These are phyloP conservation scores for Dipteronia sinensis DNA, from an alignment of 345 rosid species.

Conservation along the genomic window DNA sequence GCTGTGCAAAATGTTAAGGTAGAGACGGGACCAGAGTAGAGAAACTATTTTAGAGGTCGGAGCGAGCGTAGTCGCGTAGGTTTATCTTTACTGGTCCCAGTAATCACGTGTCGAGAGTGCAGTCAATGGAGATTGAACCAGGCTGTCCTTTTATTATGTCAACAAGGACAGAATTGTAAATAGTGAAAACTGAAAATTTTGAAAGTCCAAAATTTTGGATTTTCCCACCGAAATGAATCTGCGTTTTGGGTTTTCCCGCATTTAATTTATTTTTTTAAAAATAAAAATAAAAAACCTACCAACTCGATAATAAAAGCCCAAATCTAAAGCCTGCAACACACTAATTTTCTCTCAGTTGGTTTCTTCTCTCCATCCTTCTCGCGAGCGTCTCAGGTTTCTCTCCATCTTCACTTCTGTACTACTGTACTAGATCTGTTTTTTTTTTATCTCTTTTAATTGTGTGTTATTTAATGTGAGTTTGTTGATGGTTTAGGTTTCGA, in stretches of 20 bases:
- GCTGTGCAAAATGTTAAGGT: not conserved
- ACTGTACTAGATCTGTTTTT: not conserved
- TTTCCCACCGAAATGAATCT: slow-evolving; percentile 44
- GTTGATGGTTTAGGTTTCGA: not conserved
- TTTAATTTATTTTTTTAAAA: no score
- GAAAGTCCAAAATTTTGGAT: slow-evolving; percentile 16
- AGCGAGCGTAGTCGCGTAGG: no score
- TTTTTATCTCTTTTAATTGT: not conserved
- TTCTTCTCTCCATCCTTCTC: slow-evolving; percentile 7
- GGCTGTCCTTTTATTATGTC: not conserved
- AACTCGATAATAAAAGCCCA: slow-evolving; percentile 9
- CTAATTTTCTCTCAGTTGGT: not conserved
- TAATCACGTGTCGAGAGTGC: not conserved
- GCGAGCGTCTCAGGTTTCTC: slow-evolving; percentile 26
- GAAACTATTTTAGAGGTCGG: no score
- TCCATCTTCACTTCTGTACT: not conserved
- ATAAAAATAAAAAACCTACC: slow-evolving; percentile 1
- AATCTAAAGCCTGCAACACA: not conserved
- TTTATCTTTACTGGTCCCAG: not conserved
- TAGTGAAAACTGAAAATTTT: slow-evolving; percentile 8
- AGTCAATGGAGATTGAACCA: not conserved
- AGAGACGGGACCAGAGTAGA: not conserved
- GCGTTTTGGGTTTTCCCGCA: slow-evolving; percentile 18
- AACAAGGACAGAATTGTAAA: not conserved
- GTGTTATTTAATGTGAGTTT: not conserved